Evolutionary conservation across 768 basidiomycete genomes (phyloP), one percentile per base, ranked within the genome.

Genomic region (Pisolithus microcarpus): DNA sequence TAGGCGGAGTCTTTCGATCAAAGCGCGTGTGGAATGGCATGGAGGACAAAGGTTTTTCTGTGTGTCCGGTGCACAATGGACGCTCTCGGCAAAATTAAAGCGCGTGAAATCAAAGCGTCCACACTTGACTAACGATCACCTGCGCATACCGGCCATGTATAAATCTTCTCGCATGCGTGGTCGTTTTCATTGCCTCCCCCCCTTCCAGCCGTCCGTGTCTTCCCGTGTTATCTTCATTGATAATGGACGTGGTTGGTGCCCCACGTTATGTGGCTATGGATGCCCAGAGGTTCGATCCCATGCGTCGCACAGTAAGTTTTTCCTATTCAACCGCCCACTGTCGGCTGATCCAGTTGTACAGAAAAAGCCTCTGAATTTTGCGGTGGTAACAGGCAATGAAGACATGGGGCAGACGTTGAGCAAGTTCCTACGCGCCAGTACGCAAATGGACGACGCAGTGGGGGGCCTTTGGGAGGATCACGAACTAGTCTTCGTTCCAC

Each of bases 381-480:
- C 52, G 44, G 49, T 54, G 38, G 21, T 52, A 26, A 52, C 49
- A 15, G 46, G 57, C 18, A 46, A 57, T 47, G 46, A 28, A 39
- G 51, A 52, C 40, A 67, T 67, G 67, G 65, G 67, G 0, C 65
- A 67, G 43, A 13, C 57, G 48, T 38, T 67, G 19, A 51, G 65
- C 39, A 63, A 61, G 13, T 26, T 54, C 1, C 56, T 62, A 19
- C 62, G 57, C 2, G 53, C 58, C 24, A 53, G 57, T 36, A 42
- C 52, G 1, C 55, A 61, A 19, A 50, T 52, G 8, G 56, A 31
- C 36, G 52, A 49, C 6, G 57, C 56, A 46, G 63, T 67, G 5
- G 65, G 67, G 15, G 65, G 67, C 18, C 49, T 67, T 11, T 67
- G 65, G 65, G 61, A 64, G 26, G 67, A 67, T 61, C 67, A 67